A percentile compares a stretch with the other conserved stretches of the same genome.
These are phyloP conservation scores for Fusarium tanahbumbuense DNA, from an alignment of 2,329 filamentous ascomycete genomes.

Conservation along the genomic window DNA sequence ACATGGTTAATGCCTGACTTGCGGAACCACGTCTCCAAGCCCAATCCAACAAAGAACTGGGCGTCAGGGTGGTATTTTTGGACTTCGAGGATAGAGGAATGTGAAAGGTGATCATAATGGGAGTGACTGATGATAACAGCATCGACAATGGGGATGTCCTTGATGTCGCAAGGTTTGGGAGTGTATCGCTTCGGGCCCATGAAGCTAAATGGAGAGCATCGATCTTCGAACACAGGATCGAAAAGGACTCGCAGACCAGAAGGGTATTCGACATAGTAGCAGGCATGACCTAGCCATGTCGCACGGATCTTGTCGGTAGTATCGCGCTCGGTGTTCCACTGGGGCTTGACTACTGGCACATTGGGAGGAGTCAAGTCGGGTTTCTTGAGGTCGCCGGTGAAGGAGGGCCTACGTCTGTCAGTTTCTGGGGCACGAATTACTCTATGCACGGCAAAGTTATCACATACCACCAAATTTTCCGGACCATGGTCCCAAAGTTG, in stretches of 20 bases:
- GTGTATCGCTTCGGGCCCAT: slow-evolving; percentile 83
- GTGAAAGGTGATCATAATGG: slow-evolving; percentile 92
- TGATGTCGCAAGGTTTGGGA: slow-evolving; percentile 77
- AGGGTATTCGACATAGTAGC: slow-evolving; percentile 92
- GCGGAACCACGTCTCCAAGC: slow-evolving; percentile 85
- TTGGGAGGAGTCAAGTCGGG: slow-evolving; percentile 75
- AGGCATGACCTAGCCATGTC: slow-evolving; percentile 96
- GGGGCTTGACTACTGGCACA: slow-evolving; percentile 73
- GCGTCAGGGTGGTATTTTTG: slow-evolving; percentile 77
- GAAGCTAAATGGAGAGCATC: slow-evolving; percentile 81
- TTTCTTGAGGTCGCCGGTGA: slow-evolving; percentile 54
- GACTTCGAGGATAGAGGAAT: slow-evolving; percentile 78
- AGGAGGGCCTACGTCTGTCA: slow-evolving; percentile 49
- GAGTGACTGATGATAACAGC: slow-evolving; percentile 86
- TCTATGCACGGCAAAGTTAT: not conserved
- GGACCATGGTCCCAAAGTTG: slow-evolving; percentile 42
- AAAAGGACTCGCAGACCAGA: slow-evolving; percentile 88
- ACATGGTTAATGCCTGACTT: slow-evolving; percentile 77
- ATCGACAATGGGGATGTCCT: slow-evolving; percentile 81
- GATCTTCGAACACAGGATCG: slow-evolving; percentile 91
- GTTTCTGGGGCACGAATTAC: not conserved
- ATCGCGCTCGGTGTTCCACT: slow-evolving; percentile 72
- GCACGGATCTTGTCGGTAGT: slow-evolving; percentile 74
- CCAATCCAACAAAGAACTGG: slow-evolving; percentile 89
- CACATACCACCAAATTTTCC: slow-evolving; percentile 54